These are phyloP conservation scores for Fonsecaea erecta DNA, from an alignment of 2,329 filamentous ascomycete species.

Conservation along the genomic window DNA sequence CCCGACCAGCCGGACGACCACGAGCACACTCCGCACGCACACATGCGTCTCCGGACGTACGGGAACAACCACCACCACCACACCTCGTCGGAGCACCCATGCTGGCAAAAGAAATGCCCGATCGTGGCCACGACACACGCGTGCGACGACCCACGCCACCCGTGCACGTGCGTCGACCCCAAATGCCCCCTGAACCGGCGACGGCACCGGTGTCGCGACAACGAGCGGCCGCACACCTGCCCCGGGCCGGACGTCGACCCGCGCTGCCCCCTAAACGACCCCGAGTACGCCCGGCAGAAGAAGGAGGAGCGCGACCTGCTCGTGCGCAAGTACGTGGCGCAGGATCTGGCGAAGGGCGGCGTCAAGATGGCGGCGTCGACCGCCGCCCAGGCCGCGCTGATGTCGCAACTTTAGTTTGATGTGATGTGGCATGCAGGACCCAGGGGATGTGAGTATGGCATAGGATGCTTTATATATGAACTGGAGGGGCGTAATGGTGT, in stretches of 20 bases:
- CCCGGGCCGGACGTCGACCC: background rate
- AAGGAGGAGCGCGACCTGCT: background rate
- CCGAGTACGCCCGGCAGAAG: background rate
- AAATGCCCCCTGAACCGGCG: background rate
- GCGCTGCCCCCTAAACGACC: background rate
- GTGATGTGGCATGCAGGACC: background rate
- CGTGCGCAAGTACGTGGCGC: background rate
- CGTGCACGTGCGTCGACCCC: background rate
- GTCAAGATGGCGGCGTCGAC: background rate
- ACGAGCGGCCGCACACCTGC: background rate
- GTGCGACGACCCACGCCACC: background rate
- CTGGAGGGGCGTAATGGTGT: too few relatives aligned
- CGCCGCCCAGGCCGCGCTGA: background rate
- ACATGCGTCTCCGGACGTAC: background rate
- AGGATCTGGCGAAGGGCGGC: background rate
- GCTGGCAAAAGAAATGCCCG: background rate
- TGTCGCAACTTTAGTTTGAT: background rate
- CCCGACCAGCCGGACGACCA: background rate
- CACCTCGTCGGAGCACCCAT: background rate
- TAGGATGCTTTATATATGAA: background rate
- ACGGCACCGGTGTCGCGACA: background rate
- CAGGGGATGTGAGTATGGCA: too few relatives aligned
- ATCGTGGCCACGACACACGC: background rate
- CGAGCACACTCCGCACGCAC: background rate
- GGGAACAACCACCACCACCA: background rate